Base-by-base conservation (phyloP, 257 asterid genomes). In the Penstemon barbatus region DNA sequence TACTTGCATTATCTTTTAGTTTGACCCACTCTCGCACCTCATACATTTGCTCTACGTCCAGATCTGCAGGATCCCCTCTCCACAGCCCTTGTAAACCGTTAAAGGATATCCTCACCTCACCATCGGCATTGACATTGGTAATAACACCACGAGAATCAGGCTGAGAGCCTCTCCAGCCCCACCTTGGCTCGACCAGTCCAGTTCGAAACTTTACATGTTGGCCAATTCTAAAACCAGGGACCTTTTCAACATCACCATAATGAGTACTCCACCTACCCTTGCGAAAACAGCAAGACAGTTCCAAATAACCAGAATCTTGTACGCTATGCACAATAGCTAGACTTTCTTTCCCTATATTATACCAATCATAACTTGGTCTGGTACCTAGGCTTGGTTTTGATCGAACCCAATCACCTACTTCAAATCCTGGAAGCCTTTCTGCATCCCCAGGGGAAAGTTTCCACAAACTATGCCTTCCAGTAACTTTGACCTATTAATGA, bases 361-460 rank as follows among this genome's bases (percentile, higher is more conserved):
- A 85, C 99, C 99, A 90, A 69, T 94, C 99, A 71, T 94, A 94
- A 78, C 99, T 91, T n/a, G 97, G 96, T 75, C 99, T 89, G 50
- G 89, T 79, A 49, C 99, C 97, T 42, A 89, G 79, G 76, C 83
- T 88, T 44, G 92, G 99, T 75, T 87, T 94, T 58, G 96, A 86
- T 40, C 89, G 99, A 75, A 94, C 97, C 99, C 99, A 94, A 79
- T 94, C 99, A 73, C 99, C 99, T 12, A 91, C 99, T 75, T 90
- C 96, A 72, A 88, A 89, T 50, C 89, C 96, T 25, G 97, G 89
- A 66, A 94, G 96, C 74, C 86, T 79, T 76, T 94, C 99, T 52
- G 99, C 96, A 80, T 94, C 99, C 61, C 97, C 99, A 7, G 99
- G 97, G 19, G 99, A 90, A 71, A 94, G 89, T 81, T 83, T 92